phyloP scores from a whole-genome alignment of 1,284 basidiomycete species.

The Cystobasidium sp. region DNA sequence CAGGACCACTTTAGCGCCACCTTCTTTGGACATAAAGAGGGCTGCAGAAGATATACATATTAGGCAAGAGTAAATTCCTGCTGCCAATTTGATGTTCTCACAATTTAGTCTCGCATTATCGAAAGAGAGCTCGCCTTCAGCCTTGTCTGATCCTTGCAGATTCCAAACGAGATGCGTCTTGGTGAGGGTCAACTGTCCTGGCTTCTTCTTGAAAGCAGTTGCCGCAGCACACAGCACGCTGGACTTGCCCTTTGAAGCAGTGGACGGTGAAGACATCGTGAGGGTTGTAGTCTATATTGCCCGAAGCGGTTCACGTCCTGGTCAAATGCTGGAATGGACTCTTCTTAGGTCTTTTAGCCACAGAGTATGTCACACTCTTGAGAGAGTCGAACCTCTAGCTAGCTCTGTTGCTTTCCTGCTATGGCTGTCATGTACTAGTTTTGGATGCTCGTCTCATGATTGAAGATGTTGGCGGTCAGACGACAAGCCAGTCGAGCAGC shows the following conservation, averaged over 20 bases:
- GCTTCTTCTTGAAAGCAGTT: conserved; percentile 76
- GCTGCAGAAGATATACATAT: conserved; percentile 59
- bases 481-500: too few relatives aligned
- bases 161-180: conserved; percentile 68
- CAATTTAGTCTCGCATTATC: conserved; percentile 64
- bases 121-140: conserved; percentile 67
- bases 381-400: too few relatives aligned
- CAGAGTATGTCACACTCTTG: too few relatives aligned
- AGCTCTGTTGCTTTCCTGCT: too few relatives aligned
- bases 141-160: conserved; percentile 70
- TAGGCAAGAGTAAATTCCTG: not conserved
- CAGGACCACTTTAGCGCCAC: conserved; percentile 72
- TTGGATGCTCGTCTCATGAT: too few relatives aligned
- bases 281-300: not conserved
- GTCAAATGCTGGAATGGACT: too few relatives aligned
- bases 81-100: conserved; percentile 59
- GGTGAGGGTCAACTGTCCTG: conserved; percentile 72
- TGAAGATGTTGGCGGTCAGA: too few relatives aligned
- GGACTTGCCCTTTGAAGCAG: conserved; percentile 33
- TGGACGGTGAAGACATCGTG: conserved; percentile 35
- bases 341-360: too few relatives aligned
- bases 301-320: too few relatives aligned
- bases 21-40: conserved; percentile 79
- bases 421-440: too few relatives aligned
- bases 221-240: conserved; percentile 60